Evolutionary conservation across 106 monocot genomes (phyloP).

Genomic region (Acanthochlamys bracteata): DNA sequence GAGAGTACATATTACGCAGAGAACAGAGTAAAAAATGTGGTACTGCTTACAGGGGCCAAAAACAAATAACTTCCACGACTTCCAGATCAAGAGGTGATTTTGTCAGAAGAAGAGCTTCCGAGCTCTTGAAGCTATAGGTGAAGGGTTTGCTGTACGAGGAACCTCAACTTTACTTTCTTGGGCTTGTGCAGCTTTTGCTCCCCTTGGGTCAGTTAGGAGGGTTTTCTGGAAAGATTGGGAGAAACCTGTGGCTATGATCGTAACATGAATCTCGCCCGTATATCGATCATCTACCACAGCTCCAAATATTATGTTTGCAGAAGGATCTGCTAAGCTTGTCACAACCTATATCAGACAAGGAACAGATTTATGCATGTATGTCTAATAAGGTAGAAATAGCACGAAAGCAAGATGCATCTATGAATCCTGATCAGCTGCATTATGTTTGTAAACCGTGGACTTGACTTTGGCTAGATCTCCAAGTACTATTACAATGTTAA

Average conservation of each 20-base stretch:
- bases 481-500: no score
- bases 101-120: slow-evolving; percentile 9
- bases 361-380: not conserved
- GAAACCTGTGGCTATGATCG: slow-evolving; percentile 93
- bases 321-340: slow-evolving; percentile 91
- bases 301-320: slow-evolving; percentile 98
- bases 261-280: slow-evolving; percentile 86
- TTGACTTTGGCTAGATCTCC: no score
- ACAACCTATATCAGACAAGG: slow-evolving; percentile 48
- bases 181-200: slow-evolving; percentile 7
- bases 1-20: not conserved
- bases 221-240: slow-evolving; percentile 68
- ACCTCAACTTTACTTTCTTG: slow-evolving; percentile 1
- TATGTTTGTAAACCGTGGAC: no score
- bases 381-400: not conserved
- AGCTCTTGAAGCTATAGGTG: slow-evolving; percentile 2
- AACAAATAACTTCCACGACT: not conserved
- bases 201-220: slow-evolving; percentile 27
- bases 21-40: not conserved
- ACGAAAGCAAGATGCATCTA: not conserved
- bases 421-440: not conserved
- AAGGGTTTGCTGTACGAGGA: not conserved
- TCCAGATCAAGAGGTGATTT: not conserved
- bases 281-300: slow-evolving; percentile 93
- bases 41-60: slow-evolving; percentile 1